Evolutionary conservation across 2,329 filamentous ascomycete species (phyloP).

Genomic region (Fusarium sp.): DNA sequence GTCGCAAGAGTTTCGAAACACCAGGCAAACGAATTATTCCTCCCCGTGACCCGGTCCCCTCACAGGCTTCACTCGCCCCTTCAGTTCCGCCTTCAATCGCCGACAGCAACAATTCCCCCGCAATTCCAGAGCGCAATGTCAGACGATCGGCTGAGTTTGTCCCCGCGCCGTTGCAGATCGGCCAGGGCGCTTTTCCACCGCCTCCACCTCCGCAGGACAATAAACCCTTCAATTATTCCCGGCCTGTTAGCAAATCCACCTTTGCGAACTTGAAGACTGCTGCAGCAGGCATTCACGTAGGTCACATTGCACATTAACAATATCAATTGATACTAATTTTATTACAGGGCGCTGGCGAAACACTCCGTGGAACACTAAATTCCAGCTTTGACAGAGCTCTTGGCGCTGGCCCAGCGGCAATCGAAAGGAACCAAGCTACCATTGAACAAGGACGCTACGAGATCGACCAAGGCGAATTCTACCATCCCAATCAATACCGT

Average conservation of each 20-base stretch:
- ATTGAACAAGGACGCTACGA: slow-evolving; percentile 44
- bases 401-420: slow-evolving; percentile 18
- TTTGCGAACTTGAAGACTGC: slow-evolving; percentile 42
- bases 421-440: slow-evolving; percentile 41
- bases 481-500: slow-evolving; percentile 34
- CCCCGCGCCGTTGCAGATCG: slow-evolving; percentile 13
- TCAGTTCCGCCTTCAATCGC: slow-evolving; percentile 1
- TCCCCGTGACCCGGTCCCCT: slow-evolving; percentile 30
- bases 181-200: slow-evolving; percentile 11
- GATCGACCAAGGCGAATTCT: slow-evolving; percentile 40
- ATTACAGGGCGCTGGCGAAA: slow-evolving; percentile 41
- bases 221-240: slow-evolving; percentile 27
- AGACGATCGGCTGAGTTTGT: slow-evolving; percentile 10
- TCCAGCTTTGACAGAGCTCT: slow-evolving; percentile 39
- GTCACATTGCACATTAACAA: rapidly evolving
- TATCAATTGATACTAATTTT: background rate
- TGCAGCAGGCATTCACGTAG: slow-evolving; percentile 41
- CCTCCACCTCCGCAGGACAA: background rate
- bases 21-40: slow-evolving; percentile 42
- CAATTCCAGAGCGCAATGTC: slow-evolving; percentile 36
- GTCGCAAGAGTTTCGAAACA: slow-evolving; percentile 42
- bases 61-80: background rate
- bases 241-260: slow-evolving; percentile 34
- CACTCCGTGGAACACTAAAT: slow-evolving; percentile 44
- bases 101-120: slow-evolving; percentile 5